These are phyloP conservation scores for Emmonsiellopsis sp. DNA, from an alignment of 2,329 filamentous ascomycete genomes.

Conservation along the genomic window DNA sequence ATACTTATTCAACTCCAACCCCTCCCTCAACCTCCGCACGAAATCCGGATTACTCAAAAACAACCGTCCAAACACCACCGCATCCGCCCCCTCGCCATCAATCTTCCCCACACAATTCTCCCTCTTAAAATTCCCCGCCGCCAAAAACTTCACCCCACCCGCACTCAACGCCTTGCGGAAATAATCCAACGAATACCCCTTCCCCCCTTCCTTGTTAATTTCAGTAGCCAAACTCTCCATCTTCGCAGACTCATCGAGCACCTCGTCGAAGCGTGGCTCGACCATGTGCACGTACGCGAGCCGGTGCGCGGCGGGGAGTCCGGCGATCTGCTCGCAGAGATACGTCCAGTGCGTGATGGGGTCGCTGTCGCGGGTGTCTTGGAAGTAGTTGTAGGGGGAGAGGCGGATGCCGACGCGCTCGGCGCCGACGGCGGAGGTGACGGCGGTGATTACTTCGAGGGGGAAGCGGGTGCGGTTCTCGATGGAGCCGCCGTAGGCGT, in stretches of 20 bases:
- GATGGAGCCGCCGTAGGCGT: conserved; percentile 42
- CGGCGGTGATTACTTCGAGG: conserved; percentile 39
- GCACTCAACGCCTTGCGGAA: conserved; percentile 26
- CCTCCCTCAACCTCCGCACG: conserved; percentile 30
- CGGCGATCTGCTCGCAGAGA: conserved; percentile 29
- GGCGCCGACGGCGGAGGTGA: conserved; percentile 36
- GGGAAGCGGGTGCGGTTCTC: conserved; percentile 45
- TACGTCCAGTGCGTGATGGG: conserved; percentile 55
- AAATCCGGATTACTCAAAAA: conserved; percentile 42
- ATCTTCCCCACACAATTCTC: not conserved
- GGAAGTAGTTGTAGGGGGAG: conserved; percentile 30
- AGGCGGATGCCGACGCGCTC: conserved; percentile 38
- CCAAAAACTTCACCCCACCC: conserved; percentile 40
- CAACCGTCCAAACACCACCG: conserved; percentile 33
- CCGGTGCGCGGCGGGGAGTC: conserved; percentile 40
- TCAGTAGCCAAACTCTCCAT: conserved; percentile 4
- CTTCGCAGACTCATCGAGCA: not conserved
- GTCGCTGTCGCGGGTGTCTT: conserved; percentile 49
- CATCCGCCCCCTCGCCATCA: conserved; percentile 16
- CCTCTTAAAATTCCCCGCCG: conserved; percentile 31
- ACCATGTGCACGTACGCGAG: conserved; percentile 55
- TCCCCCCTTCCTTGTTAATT: conserved; percentile 30
- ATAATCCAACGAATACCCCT: conserved; percentile 31
- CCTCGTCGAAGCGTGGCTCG: conserved; percentile 42
- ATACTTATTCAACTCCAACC: conserved; percentile 29